Conservation (phyloP, 2,329 filamentous ascomycete species). For the Colletotrichum orbiculare region DNA sequence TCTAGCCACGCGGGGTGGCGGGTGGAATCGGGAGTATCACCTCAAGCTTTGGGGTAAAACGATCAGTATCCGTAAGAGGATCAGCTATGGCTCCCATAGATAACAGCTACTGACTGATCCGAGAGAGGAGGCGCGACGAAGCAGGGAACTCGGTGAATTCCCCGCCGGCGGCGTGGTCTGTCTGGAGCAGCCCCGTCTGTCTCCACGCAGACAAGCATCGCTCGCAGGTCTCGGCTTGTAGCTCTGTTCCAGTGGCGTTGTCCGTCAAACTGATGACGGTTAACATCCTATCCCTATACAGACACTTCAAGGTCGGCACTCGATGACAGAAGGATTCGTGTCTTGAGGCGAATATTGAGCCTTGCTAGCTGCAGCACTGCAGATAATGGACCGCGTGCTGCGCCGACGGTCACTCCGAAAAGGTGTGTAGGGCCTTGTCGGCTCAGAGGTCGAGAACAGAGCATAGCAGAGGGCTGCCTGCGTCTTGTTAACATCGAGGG, state of each 20-base stretch:
- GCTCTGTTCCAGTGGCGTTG: background rate
- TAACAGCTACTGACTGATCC: conserved; percentile 23
- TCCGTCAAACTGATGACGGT: too few relatives aligned
- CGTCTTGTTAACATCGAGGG: background rate
- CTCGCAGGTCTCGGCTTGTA: background rate
- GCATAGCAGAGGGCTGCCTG: background rate
- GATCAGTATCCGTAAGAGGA: background rate
- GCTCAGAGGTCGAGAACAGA: too few relatives aligned
- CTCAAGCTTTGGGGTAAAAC: conserved; percentile 35
- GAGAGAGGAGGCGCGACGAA: conserved; percentile 2
- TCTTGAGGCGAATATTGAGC: too few relatives aligned
- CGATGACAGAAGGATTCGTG: too few relatives aligned
- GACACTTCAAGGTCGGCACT: too few relatives aligned
- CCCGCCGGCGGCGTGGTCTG: too few relatives aligned
- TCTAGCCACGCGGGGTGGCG: background rate
- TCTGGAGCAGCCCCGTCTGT: background rate
- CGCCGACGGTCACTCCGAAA: too few relatives aligned
- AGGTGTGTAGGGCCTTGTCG: too few relatives aligned
- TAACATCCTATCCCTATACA: too few relatives aligned
- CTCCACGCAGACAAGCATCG: conserved; percentile 10
- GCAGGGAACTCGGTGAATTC: background rate
- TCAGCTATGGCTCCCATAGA: background rate
- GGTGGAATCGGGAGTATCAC: conserved; percentile 9
- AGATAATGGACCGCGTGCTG: too few relatives aligned
- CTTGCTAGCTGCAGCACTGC: too few relatives aligned